Percentiles rank a stretch among this genome's conserved stretches.
Evolutionary conservation across 176 grass and related monocot species (phyloP).

Genomic region (Zoysia japonica): DNA sequence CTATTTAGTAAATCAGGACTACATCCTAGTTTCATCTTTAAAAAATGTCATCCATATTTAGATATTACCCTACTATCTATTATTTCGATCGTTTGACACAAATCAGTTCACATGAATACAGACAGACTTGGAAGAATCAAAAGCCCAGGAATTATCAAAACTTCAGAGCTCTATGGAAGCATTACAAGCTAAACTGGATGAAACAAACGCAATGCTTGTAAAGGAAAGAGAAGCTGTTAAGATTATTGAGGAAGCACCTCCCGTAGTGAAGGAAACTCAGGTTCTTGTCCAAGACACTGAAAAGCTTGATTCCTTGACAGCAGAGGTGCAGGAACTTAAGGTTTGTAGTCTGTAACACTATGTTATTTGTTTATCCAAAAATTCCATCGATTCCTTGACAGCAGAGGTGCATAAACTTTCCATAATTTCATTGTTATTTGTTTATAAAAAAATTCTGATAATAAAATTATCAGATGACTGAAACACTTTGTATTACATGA

Average conservation of each 20-base stretch:
- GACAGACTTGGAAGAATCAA: conserved; percentile 93
- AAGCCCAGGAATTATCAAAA: conserved; percentile 79
- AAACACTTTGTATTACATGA: conserved; percentile 17
- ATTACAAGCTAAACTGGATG: conserved; percentile 87
- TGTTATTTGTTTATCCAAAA: conserved; percentile 24
- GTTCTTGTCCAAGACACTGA: conserved; percentile 89
- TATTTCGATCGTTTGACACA: conserved; percentile 42
- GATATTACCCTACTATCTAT: conserved; percentile 12
- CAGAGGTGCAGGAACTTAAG: conserved; percentile 85
- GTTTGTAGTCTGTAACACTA: conserved; percentile 37
- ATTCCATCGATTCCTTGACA: conserved; percentile 61
- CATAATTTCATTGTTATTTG: conserved; percentile 36
- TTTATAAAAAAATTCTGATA: conserved; percentile 14
- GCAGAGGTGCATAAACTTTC: conserved; percentile 63
- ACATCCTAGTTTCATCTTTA: conserved; percentile 10
- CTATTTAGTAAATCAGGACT: conserved; percentile 32
- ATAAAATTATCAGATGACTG: conserved; percentile 23
- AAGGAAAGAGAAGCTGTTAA: conserved; percentile 79
- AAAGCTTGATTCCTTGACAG: conserved; percentile 77
- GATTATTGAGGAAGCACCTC: conserved; percentile 75
- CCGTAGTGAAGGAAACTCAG: conserved; percentile 81
- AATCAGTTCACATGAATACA: conserved; percentile 49
- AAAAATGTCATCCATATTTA: conserved; percentile 15
- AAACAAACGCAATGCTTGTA: conserved; percentile 61
- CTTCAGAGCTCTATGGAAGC: conserved; percentile 78